Percentiles rank a stretch among this genome's conserved stretches.
Evolutionary conservation across 352 stramenopile genomes (phyloP).

Genomic region (Pythium vanterpoolii): DNA sequence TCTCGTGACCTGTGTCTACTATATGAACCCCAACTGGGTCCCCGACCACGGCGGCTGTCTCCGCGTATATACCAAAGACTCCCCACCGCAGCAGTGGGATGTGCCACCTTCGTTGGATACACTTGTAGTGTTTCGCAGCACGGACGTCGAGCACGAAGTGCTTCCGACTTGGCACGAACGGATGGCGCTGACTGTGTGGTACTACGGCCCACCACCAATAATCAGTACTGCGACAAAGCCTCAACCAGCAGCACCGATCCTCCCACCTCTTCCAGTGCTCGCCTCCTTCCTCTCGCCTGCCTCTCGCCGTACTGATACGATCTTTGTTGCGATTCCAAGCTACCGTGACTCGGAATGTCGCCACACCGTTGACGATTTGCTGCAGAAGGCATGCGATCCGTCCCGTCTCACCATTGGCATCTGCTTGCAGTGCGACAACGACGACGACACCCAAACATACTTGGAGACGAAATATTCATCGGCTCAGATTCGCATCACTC

Average conservation of each 20-base stretch:
- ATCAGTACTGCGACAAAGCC: background rate
- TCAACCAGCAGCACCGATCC: background rate
- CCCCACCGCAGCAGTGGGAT: conserved; percentile 42
- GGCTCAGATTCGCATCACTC: conserved; percentile 40
- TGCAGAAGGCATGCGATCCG: conserved; percentile 56
- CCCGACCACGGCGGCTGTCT: conserved; percentile 56
- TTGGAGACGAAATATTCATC: conserved; percentile 34
- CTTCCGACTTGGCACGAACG: conserved; percentile 78
- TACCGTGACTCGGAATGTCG: conserved; percentile 91
- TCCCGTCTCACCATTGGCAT: conserved; percentile 82
- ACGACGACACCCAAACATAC: conserved; percentile 38
- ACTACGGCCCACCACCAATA: conserved; percentile 64
- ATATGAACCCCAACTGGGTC: conserved; percentile 78
- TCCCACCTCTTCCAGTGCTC: background rate
- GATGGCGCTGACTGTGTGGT: conserved; percentile 93
- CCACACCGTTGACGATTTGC: conserved; percentile 78
- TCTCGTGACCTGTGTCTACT: conserved; percentile 84
- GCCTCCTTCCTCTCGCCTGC: background rate
- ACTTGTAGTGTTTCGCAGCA: conserved; percentile 90
- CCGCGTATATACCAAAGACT: conserved; percentile 44
- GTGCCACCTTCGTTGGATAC: conserved; percentile 82
- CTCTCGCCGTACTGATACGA: conserved; percentile 28
- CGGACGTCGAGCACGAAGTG: conserved; percentile 90
- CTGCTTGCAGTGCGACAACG: conserved; percentile 78
- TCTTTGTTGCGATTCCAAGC: conserved; percentile 94